These are phyloP conservation scores for Crinitomyces ghanaensis DNA, from an alignment of 805 yeast species.

Conservation along the genomic window DNA sequence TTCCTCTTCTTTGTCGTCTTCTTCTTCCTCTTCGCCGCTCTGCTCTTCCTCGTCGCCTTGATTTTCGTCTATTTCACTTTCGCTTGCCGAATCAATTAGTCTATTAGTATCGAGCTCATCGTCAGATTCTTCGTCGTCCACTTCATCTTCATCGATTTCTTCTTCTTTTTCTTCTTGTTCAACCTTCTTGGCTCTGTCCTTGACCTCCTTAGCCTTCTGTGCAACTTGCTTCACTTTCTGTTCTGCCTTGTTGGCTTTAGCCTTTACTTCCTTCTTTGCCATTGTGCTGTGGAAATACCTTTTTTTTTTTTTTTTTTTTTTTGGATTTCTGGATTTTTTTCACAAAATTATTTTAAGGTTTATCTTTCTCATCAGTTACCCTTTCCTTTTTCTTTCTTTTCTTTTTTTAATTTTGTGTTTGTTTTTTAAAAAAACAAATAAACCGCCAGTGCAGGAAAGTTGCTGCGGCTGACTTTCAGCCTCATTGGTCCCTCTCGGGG, in stretches of 20 bases:
- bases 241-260: not conserved
- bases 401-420: too few species aligned
- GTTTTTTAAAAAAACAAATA: too few species aligned
- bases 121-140: slow-evolving; percentile 16
- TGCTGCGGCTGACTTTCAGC: not conserved
- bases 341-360: too few species aligned
- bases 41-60: slow-evolving; percentile 29
- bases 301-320: too few species aligned
- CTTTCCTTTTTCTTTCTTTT: too few species aligned
- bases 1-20: slow-evolving; percentile 41
- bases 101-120: slow-evolving; percentile 18
- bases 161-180: slow-evolving; percentile 8
- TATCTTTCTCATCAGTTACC: too few species aligned
- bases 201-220: slow-evolving; percentile 4
- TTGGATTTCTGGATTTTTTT: too few species aligned
- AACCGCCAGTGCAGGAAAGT: too few species aligned
- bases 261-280: too few species aligned
- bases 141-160: slow-evolving; percentile 25
- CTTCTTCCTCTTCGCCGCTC: slow-evolving; percentile 34
- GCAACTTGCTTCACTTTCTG: slow-evolving; percentile 2
- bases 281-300: too few species aligned
- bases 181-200: slow-evolving; percentile 14
- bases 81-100: slow-evolving; percentile 23
- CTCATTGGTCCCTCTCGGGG: too few species aligned
- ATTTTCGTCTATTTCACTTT: slow-evolving; percentile 26